Percentiles rank a stretch among this genome's conserved stretches.
phyloP scores from a whole-genome alignment of 2,329 filamentous ascomycete genomes.

The Fusarium dimerum region DNA sequence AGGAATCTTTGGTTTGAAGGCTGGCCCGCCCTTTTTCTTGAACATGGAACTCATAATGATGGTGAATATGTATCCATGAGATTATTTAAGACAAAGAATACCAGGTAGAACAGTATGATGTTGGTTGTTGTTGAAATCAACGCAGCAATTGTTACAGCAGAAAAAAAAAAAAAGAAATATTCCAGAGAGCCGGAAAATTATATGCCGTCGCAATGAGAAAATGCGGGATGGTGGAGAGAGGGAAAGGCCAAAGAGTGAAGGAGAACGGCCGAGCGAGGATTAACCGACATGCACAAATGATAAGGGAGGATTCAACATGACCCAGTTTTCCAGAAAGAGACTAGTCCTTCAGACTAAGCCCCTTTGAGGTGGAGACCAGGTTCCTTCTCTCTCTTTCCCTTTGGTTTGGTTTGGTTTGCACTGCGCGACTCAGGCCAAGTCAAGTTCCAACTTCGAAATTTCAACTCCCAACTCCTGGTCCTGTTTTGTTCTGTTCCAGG shows the following conservation, averaged over 20 bases:
- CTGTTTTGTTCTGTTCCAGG: too few species aligned
- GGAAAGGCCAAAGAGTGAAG: neutral
- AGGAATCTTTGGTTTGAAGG: constrained; percentile 72
- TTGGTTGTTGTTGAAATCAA: neutral
- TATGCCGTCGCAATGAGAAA: constrained; percentile 24
- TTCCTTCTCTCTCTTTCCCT: constrained; percentile 29
- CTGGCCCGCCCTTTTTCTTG: constrained; percentile 63
- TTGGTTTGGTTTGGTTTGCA: constrained; percentile 19
- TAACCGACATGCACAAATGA: constrained; percentile 37
- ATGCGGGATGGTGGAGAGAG: constrained; percentile 30
- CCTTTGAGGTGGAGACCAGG: constrained; percentile 35
- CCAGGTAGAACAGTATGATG: neutral
- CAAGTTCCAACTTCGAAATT: constrained; percentile 42
- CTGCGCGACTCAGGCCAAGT: constrained; percentile 35
- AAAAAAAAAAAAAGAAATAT: neutral
- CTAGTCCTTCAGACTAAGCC: constrained; percentile 37
- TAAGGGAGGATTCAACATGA: constrained; percentile 26
- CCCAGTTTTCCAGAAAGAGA: constrained; percentile 23
- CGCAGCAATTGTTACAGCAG: neutral
- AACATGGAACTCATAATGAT: constrained; percentile 64
- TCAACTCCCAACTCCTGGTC: constrained; percentile 45
- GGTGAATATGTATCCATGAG: constrained; percentile 11
- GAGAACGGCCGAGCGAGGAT: constrained; percentile 29
- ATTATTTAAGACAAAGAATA: neutral
- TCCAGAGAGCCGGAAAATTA: constrained; percentile 17